phyloP scores from a whole-genome alignment of 345 rosid genomes.

The Aquilaria yunnanensis region DNA sequence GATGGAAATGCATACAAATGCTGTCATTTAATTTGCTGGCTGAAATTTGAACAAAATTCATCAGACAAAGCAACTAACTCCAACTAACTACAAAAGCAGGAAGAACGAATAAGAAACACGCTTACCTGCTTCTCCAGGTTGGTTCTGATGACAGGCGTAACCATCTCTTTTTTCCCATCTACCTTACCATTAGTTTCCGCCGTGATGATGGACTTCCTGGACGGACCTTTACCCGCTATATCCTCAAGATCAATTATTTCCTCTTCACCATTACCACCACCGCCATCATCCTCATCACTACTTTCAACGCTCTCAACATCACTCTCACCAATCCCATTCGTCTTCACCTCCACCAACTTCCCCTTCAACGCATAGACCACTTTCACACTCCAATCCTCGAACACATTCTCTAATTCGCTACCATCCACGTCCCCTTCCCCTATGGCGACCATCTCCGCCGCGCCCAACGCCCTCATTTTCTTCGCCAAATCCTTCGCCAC shows the following conservation, averaged over 20 bases:
- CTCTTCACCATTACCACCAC: slow-evolving; percentile 20
- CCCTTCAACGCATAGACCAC: slow-evolving; percentile 52
- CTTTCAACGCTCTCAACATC: slow-evolving; percentile 34
- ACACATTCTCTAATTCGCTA: slow-evolving; percentile 52
- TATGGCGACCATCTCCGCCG: slow-evolving; percentile 47
- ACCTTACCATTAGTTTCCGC: slow-evolving; percentile 47
- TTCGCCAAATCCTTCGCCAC: slow-evolving; percentile 66
- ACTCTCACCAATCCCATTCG: slow-evolving; percentile 25
- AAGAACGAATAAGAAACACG: background rate
- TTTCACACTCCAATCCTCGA: slow-evolving; percentile 60
- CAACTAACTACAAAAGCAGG: too few relatives aligned
- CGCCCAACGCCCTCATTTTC: slow-evolving; percentile 71
- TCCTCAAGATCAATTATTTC: slow-evolving; percentile 85
- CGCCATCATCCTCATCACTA: slow-evolving; percentile 29
- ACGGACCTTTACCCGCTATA: slow-evolving; percentile 90
- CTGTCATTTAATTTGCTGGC: too few relatives aligned
- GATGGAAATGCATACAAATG: too few relatives aligned
- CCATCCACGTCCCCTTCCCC: slow-evolving; percentile 78
- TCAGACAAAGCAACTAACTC: too few relatives aligned
- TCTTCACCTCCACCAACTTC: slow-evolving; percentile 25
- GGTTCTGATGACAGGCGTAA: slow-evolving; percentile 90
- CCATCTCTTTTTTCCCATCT: slow-evolving; percentile 76
- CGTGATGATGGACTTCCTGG: slow-evolving; percentile 31
- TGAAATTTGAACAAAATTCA: too few relatives aligned
- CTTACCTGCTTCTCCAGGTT: slow-evolving; percentile 89